These are phyloP conservation scores for Mollisia scopiformis DNA, from an alignment of 2,329 filamentous ascomycete genomes.

Conservation along the genomic window DNA sequence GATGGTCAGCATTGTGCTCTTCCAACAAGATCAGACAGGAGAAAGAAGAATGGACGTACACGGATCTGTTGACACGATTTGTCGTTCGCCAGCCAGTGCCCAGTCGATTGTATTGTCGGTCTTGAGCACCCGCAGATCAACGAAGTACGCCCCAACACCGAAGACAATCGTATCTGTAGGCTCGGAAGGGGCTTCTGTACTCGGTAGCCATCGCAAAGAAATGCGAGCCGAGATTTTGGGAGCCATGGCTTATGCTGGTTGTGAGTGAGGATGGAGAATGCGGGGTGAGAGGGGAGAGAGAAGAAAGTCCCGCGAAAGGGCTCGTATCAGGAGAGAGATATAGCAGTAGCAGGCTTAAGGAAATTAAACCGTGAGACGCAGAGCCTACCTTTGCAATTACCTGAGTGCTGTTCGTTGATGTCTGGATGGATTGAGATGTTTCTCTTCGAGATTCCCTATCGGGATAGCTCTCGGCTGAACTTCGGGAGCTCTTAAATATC, in stretches of 20 bases:
- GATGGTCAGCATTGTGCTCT: background rate
- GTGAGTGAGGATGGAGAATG: background rate
- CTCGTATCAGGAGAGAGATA: too few relatives aligned
- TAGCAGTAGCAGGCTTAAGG: too few relatives aligned
- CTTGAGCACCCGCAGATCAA: slow-evolving; percentile 45
- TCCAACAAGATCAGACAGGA: background rate
- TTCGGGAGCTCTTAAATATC: too few relatives aligned
- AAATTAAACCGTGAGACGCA: background rate
- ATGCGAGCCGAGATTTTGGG: slow-evolving; percentile 42
- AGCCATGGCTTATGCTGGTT: slow-evolving; percentile 11
- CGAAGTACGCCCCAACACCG: slow-evolving; percentile 45
- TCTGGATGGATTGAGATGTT: background rate
- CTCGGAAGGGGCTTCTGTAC: slow-evolving; percentile 38
- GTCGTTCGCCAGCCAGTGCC: slow-evolving; percentile 45
- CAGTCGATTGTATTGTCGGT: slow-evolving; percentile 42
- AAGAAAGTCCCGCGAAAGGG: background rate
- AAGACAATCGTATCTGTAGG: slow-evolving; percentile 47
- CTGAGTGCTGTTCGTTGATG: too few relatives aligned
- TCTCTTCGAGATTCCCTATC: background rate
- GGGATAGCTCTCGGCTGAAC: background rate
- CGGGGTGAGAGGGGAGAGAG: slow-evolving; percentile 25
- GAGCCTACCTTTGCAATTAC: too few relatives aligned
- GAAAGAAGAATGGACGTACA: slow-evolving; percentile 31
- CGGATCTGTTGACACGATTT: slow-evolving; percentile 40
- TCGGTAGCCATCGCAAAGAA: slow-evolving; percentile 45